Evolutionary conservation across 2,329 filamentous ascomycete species (phyloP), one percentile per base, ranked within the genome.

Genomic region (Cordyceps tenuipes): DNA sequence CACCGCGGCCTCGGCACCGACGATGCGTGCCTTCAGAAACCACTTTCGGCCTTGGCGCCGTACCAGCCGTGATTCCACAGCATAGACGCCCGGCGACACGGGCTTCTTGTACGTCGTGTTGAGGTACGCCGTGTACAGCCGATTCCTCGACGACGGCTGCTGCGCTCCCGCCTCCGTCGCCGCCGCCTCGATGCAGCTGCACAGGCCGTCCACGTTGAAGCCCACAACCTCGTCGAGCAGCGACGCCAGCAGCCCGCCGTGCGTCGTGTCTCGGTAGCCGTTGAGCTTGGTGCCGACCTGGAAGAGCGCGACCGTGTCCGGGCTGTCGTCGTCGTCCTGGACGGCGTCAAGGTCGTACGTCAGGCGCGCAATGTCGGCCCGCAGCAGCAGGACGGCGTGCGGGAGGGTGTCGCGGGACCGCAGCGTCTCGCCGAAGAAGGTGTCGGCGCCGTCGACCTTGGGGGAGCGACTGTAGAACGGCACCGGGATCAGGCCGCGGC

Each of bases 181-280:
- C 47, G 21, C 21, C 10, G 47, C 56, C 48, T 44, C 47, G 19
- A 44, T 3, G 48, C 56, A 59, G 34, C 56, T 23, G 36, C 46
- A 39, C 36, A 59, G 36, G 8, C 47, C 39, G 47, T 59, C 56
- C 3, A 59, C 26, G 47, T 43, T 52, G 56, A 26, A 51, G 23
- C 47, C 56, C 2, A 59, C 47, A 3, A 50, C 47, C 48, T 59
- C 56, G 48, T 59, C 56, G 10, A 59, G 56, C 39, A 59, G 47
- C 47, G 48, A 36, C 17, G 56, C 56, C 23, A 59, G 39, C 13
- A 59, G n/a, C 2, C 56, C 56, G 21, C 56, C 56, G 36, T 59
- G 56, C 39, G 44, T 48, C 3, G 56, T 59, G 39, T 59, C 48
- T 47, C 48, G 56, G 23, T 51, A 59, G 21, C 56, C 56, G 34